These are phyloP conservation scores for Colletotrichum coccodes DNA, from an alignment of 2,329 filamentous ascomycete genomes.

Conservation along the genomic window DNA sequence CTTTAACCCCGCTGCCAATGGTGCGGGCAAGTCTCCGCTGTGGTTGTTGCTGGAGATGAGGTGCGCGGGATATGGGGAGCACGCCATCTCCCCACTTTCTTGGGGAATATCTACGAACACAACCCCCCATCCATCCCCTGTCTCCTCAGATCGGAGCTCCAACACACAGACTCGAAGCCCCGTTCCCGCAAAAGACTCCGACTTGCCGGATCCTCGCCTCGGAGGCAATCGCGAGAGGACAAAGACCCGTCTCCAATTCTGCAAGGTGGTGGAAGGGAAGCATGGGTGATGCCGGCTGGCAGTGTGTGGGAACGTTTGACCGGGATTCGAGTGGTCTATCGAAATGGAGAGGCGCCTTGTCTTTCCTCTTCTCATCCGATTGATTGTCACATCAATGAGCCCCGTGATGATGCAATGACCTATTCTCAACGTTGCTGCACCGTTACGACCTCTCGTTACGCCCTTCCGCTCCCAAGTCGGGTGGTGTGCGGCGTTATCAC, in stretches of 20 bases:
- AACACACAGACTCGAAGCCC: not conserved
- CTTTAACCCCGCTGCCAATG: not conserved
- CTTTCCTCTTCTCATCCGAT: not conserved
- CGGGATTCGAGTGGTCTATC: not conserved
- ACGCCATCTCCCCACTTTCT: slow-evolving; percentile 35
- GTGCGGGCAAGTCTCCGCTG: not conserved
- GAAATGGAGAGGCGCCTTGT: not conserved
- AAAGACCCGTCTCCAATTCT: slow-evolving; percentile 3
- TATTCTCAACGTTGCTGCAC: not conserved
- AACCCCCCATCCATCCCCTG: not conserved
- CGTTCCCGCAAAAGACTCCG: not conserved
- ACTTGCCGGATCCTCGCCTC: not conserved
- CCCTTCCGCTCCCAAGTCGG: not conserved
- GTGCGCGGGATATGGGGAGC: slow-evolving; percentile 22
- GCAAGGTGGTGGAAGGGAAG: not conserved
- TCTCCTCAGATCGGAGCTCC: slow-evolving; percentile 22
- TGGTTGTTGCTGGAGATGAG: slow-evolving; percentile 9
- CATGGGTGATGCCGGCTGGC: slow-evolving; percentile 14
- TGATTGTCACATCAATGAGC: slow-evolving; percentile 22
- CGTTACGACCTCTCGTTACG: not conserved
- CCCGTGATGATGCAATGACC: slow-evolving; percentile 24
- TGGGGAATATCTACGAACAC: slow-evolving; percentile 22
- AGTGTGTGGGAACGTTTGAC: not conserved
- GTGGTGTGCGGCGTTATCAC: not conserved
- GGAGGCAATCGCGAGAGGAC: not conserved